Evolutionary conservation across 352 stramenopile genomes (phyloP).

Genomic region (Phytophthora tentaculata): DNA sequence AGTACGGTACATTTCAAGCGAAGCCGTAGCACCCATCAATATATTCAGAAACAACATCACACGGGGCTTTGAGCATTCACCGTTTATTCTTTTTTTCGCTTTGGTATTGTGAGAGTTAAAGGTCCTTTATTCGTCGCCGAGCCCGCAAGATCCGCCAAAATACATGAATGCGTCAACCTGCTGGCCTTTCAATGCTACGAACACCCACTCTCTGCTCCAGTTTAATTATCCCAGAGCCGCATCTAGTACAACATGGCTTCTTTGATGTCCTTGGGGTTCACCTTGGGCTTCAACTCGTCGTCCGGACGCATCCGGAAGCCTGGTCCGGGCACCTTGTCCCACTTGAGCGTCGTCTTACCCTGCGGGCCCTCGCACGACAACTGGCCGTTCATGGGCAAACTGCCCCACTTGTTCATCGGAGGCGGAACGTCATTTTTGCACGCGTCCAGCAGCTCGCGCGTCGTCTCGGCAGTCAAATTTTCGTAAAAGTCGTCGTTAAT

Average conservation of each 20-base stretch:
- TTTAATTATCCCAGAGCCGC: conserved; percentile 31
- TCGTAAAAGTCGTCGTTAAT: conserved; percentile 99
- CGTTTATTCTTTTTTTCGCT: conserved; percentile 38
- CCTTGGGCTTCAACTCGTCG: conserved; percentile 91
- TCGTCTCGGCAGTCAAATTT: conserved; percentile 98
- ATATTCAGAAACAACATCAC: no score
- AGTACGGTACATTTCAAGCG: no score
- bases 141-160: conserved; percentile 31
- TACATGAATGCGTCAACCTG: conserved; percentile 33
- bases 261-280: conserved; percentile 94
- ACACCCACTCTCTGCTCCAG: conserved; percentile 20
- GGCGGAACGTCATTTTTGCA: conserved; percentile 95
- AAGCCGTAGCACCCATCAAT: no score
- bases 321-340: conserved; percentile 81
- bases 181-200: conserved; percentile 18
- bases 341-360: conserved; percentile 95
- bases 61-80: conserved; percentile 32
- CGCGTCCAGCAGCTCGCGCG: conserved; percentile 95
- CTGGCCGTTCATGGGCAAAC: conserved; percentile 99
- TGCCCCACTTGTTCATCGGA: conserved; percentile 98
- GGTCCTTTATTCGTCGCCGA: conserved; percentile 19
- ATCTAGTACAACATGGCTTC: conserved; percentile 90
- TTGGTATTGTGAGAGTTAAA: conserved; percentile 28
- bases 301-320: conserved; percentile 93
- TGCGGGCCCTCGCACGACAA: conserved; percentile 97